Evolutionary conservation across 768 basidiomycete species (phyloP).

Genomic region (Termitomyces sp.): DNA sequence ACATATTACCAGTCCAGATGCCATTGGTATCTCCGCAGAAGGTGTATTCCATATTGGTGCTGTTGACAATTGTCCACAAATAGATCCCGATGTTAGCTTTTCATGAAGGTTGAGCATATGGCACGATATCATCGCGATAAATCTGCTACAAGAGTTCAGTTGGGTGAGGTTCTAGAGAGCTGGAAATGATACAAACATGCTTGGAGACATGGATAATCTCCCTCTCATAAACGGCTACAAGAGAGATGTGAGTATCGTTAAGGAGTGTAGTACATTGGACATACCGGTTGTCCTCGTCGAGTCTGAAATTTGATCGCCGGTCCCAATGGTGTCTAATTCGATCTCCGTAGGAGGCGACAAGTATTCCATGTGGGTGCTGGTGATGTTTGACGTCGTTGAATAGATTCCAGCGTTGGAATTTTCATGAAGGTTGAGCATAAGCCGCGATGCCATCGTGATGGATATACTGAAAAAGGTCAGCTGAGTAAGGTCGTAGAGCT

Average conservation of each 20-base stretch:
- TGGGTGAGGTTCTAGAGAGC: too few species aligned
- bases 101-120: too few species aligned
- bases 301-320: not conserved
- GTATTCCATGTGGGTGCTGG: conserved; percentile 22
- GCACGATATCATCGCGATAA: too few species aligned
- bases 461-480: conserved; percentile 36
- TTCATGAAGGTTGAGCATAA: conserved; percentile 55
- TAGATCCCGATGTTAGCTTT: too few species aligned
- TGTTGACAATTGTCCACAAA: conserved; percentile 4
- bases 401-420: conserved; percentile 34
- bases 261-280: too few species aligned
- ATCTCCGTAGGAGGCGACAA: conserved; percentile 7
- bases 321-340: conserved; percentile 29
- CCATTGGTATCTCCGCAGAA: conserved; percentile 19
- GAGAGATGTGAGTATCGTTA: too few species aligned
- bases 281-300: not conserved
- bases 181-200: too few species aligned
- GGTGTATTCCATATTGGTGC: conserved; percentile 21
- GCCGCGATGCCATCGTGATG: conserved; percentile 51
- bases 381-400: conserved; percentile 15
- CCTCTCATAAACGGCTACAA: too few species aligned
- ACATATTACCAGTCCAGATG: conserved; percentile 17
- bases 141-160: too few species aligned
- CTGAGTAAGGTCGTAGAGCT: not conserved
- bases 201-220: too few species aligned